phyloP scores from a whole-genome alignment of 352 stramenopile genomes.

The Pythium dissotocum region DNA sequence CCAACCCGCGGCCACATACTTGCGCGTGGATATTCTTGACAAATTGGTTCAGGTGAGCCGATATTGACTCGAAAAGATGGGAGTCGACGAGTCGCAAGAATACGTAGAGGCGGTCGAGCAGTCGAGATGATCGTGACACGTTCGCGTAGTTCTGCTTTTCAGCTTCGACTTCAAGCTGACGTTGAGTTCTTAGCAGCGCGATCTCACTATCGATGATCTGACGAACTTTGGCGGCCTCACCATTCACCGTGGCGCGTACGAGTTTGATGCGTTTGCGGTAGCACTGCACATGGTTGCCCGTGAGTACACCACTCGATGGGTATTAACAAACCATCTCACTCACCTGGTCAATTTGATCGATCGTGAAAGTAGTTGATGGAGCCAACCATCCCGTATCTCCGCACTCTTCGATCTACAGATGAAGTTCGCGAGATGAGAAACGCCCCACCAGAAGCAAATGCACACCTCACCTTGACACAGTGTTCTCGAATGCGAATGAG shows the following conservation, averaged over 20 bases:
- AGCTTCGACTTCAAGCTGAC: conserved; percentile 8
- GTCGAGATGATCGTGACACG: conserved; percentile 22
- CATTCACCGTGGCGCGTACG: background rate
- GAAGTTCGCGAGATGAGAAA: background rate
- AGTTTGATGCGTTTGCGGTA: conserved; percentile 7
- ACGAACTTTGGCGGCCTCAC: conserved; percentile 8
- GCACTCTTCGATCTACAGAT: background rate
- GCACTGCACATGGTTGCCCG: background rate
- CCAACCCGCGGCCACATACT: conserved; percentile 33
- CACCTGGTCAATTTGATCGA: background rate
- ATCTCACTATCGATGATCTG: conserved; percentile 10
- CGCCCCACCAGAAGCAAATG: background rate
- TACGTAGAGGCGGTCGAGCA: conserved; percentile 54
- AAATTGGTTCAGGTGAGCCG: conserved; percentile 35
- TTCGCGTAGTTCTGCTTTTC: conserved; percentile 24
- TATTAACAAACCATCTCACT: background rate
- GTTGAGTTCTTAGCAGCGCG: background rate
- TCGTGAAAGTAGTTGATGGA: background rate
- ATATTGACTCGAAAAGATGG: conserved; percentile 48
- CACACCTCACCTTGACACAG: conserved; percentile 29
- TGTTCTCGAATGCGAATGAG: conserved; percentile 35
- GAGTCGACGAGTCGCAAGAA: conserved; percentile 55
- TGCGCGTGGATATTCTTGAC: conserved; percentile 34
- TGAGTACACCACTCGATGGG: background rate
- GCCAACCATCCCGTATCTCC: background rate